Evolutionary conservation across 164 flowering plant genomes (phyloP), one percentile per base, ranked within the genome.

Genomic region (Santalum album): DNA sequence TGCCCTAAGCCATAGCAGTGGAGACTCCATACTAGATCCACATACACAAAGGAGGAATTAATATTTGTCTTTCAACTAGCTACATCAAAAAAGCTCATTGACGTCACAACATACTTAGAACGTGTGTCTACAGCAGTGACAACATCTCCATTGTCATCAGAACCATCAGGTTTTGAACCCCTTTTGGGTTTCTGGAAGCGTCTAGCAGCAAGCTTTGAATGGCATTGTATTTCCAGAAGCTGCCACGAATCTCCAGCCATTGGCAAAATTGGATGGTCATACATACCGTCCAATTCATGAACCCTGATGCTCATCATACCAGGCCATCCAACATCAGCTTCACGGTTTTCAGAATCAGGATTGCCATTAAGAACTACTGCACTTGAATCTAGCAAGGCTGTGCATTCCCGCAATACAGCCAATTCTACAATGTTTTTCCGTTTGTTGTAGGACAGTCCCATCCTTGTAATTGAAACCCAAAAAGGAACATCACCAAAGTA

Each of bases 301-400:
- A 84, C 83, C 63, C 96, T 68, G 55, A 92, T 84, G 63, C 91
- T 92, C 98, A 86, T 92, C 89, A 92, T 89, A 44, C 98, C 98
- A 65, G 98, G 98, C 91, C 98, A 92, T 49, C 96, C 98, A 62
- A 63, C 65, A 62, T 76, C 90, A 63, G 78, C 76, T 52, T 85
- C 94, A 49, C 77, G 78, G 53, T 67, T 72, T 67, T 82, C 95
- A 59, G 74, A 64, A 55, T 82, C 84, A 55, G 69, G 64, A 26
- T 77, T 84, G 40, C 64, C 61, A 56, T 71, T 75, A 56, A 61
- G 39, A 67, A 63, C 51, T 18, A 72, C 51, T 40, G 66, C 46
- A 55, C 21, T 56, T 45, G 80, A 51, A 61, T 73, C 86, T 25
- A 72, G 62, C 19, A 55, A 22, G 45, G 83, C 83, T 26, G 98